These are phyloP conservation scores for Neurospora africana DNA, from an alignment of 495 filamentous ascomycete genomes.

Conservation along the genomic window DNA sequence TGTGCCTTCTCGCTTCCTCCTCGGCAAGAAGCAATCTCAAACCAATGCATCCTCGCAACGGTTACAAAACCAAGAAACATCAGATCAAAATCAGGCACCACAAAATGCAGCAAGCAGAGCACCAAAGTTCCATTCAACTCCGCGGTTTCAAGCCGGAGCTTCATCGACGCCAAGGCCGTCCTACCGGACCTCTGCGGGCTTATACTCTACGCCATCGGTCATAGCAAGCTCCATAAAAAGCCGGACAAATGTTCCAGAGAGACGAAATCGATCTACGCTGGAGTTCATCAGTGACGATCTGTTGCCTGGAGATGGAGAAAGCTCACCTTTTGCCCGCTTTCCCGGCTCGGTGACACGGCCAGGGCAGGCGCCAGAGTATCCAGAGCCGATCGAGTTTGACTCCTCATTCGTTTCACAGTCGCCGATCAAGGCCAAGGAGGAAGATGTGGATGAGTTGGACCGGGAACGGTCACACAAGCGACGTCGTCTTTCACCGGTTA, in stretches of 20 bases:
- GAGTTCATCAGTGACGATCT: slow-evolving; percentile 22
- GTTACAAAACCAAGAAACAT: background rate
- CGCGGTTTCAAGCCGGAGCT: slow-evolving; percentile 23
- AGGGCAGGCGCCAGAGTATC: slow-evolving; percentile 4
- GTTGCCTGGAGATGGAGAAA: slow-evolving; percentile 4
- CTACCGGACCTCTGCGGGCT: slow-evolving; percentile 5
- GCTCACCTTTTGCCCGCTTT: slow-evolving; percentile 2
- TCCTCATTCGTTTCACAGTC: slow-evolving; percentile 18
- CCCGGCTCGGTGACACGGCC: background rate
- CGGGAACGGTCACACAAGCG: slow-evolving; percentile 17
- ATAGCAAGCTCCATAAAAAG: slow-evolving; percentile 9
- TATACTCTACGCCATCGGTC: slow-evolving; percentile 9
- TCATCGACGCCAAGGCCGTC: slow-evolving; percentile 15
- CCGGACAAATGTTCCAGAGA: slow-evolving; percentile 3
- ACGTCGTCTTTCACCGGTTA: slow-evolving; percentile 12
- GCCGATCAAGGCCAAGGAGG: slow-evolving; percentile 2
- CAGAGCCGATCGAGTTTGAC: slow-evolving; percentile 26
- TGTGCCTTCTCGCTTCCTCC: background rate
- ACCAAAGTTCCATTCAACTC: slow-evolving; percentile 27
- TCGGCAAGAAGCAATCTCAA: background rate
- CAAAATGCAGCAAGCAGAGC: background rate
- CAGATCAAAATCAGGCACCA: background rate
- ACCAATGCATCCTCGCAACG: background rate
- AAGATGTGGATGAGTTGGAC: background rate
- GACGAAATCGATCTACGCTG: slow-evolving; percentile 11